phyloP scores from a whole-genome alignment of 1,139 yeast species.

The Zhuliangozyma parablackwelliae region DNA sequence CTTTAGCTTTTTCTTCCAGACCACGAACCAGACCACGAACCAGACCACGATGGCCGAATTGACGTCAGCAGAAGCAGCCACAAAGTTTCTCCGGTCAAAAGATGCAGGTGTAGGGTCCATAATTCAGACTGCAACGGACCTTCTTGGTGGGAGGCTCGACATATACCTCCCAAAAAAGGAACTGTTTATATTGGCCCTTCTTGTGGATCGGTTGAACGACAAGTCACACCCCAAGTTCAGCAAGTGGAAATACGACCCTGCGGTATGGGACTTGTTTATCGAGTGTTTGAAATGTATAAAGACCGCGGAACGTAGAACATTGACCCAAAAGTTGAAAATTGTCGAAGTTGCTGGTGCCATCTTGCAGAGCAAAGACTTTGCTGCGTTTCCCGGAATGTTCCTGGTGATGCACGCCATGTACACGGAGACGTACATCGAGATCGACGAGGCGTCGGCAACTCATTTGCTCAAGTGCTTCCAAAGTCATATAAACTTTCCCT shows the following conservation, averaged over 20 bases:
- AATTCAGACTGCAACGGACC: conserved; percentile 32
- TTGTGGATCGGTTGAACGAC: conserved; percentile 64
- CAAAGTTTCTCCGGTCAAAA: conserved; percentile 61
- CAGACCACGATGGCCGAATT: too few species aligned
- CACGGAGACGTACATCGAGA: conserved; percentile 24
- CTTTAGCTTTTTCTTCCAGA: too few species aligned
- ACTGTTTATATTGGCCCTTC: conserved; percentile 58
- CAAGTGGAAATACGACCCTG: conserved; percentile 36
- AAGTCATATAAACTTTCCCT: conserved; percentile 1
- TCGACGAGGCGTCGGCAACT: conserved; percentile 25
- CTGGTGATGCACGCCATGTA: conserved; percentile 14
- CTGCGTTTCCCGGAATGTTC: conserved; percentile 15
- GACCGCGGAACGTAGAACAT: conserved; percentile 20
- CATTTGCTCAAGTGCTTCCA: conserved; percentile 10
- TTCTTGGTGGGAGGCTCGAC: conserved; percentile 34
- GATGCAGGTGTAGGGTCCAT: conserved; percentile 42
- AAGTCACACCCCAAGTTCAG: conserved; percentile 22
- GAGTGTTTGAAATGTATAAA: conserved; percentile 32
- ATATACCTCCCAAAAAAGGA: conserved; percentile 60
- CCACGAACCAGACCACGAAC: too few species aligned
- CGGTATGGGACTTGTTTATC: conserved; percentile 47
- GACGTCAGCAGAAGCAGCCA: conserved; percentile 53
- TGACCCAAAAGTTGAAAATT: conserved; percentile 29
- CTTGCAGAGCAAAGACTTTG: conserved; percentile 7
- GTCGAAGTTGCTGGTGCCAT: conserved; percentile 15